Base-by-base conservation (phyloP, 345 rosid species). In the Syzygium oleosum region DNA sequence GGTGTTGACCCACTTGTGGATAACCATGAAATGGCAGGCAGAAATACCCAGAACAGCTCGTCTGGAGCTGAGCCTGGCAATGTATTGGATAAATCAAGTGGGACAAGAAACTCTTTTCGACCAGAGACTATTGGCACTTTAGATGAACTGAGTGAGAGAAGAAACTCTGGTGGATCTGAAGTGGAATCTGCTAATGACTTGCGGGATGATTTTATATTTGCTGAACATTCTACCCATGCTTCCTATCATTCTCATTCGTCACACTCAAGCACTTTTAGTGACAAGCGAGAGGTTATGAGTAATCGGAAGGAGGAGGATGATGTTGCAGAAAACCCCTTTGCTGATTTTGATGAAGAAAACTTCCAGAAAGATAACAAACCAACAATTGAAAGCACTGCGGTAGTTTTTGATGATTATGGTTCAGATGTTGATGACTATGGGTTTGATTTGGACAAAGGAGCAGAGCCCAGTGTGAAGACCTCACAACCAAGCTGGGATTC, bases 361-460 rank as follows among this genome's bases (percentile, higher is more conserved):
- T 52, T 89, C 87, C 93, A 85, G 87, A 92, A 89, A 84, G 90
- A 90, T 86, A 77, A 88, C 54, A 46, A 88, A 87, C 92, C 92
- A 88, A 58, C 87, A 84, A 89, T 86, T 79, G 92, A 86, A 77
- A 90, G 89, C 91, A 92, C 90, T 88, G 89, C 90, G 63, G 92
- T 84, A 25, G 85, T 91, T 88, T 97, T 95, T 91, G 99, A 96
- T 90, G 95, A 95, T 87, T 94, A 88, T 89, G 94, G 90, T 87
- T 97, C 93, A 79, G 94, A 94, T 88, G 92, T 86, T 85, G 95
- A 92, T 87, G 91, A 87, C 58, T 85, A 85, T 90, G 90, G 90
- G 46, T 92, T 94, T 87, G 93, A 93, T 92, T 77, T 86, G 51
- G 90, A 92, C 84, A 88, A 86, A 85, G 90, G 61, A 84, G 92